These are phyloP conservation scores for Botrytis byssoidea DNA, from an alignment of 2,329 filamentous ascomycete genomes.

Conservation along the genomic window DNA sequence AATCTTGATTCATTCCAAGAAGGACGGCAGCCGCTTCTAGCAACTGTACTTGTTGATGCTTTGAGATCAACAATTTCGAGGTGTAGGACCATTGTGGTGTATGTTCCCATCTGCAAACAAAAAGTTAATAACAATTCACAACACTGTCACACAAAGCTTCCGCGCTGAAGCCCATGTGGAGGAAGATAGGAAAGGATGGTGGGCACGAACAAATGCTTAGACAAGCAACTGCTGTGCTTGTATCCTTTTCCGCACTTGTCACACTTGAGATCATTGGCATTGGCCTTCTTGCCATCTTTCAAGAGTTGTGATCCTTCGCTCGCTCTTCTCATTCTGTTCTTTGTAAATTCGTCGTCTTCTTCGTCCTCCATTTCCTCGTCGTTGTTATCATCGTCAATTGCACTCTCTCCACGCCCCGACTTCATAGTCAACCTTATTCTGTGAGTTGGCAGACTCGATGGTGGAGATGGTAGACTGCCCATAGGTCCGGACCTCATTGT, in stretches of 20 bases:
- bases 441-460: conserved; percentile 65
- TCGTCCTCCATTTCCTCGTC: conserved; percentile 57
- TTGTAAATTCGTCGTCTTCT: conserved; percentile 43
- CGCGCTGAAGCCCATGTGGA: conserved; percentile 43
- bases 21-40: conserved; percentile 96
- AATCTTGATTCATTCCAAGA: conserved; percentile 77
- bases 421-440: conserved; percentile 50
- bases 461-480: conserved; percentile 61
- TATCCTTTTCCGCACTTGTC: conserved; percentile 99
- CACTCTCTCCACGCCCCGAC: conserved; percentile 54
- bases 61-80: conserved; percentile 96
- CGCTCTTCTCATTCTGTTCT: conserved; percentile 58
- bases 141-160: conserved; percentile 40
- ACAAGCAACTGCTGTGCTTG: conserved; percentile 99
- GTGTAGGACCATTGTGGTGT: conserved; percentile 97
- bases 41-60: conserved; percentile 98
- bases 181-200: conserved; percentile 46
- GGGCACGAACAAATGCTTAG: conserved; percentile 98
- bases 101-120: conserved; percentile 85
- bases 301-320: conserved; percentile 83
- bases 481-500: conserved; percentile 57
- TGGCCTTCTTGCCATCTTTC: conserved; percentile 78
- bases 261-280: conserved; percentile 84
- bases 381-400: conserved; percentile 66
- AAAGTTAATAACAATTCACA: conserved; percentile 39